These are phyloP conservation scores for Hericium alpestre DNA, from an alignment of 768 basidiomycete genomes.

Conservation along the genomic window DNA sequence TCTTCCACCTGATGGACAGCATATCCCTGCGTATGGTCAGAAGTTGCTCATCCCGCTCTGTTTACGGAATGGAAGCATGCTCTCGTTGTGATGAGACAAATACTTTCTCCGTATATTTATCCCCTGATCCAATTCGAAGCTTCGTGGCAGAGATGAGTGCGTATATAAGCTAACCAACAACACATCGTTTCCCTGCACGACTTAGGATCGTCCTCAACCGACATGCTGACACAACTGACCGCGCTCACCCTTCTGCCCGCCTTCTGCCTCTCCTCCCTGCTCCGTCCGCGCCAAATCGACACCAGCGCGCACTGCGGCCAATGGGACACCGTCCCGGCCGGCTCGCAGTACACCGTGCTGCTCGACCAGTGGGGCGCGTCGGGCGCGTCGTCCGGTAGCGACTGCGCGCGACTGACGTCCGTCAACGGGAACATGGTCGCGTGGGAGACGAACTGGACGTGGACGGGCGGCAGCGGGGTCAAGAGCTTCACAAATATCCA, in stretches of 20 bases:
- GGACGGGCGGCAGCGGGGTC: slow-evolving; percentile 40
- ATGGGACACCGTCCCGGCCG: slow-evolving; percentile 38
- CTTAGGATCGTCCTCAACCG: not conserved
- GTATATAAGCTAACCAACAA: not conserved
- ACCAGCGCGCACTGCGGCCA: slow-evolving; percentile 30
- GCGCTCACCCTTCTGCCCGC: not conserved
- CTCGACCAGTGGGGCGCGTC: slow-evolving; percentile 37
- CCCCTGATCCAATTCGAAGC: not conserved
- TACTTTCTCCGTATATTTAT: not conserved
- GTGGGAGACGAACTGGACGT: slow-evolving; percentile 46
- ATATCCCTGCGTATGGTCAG: not conserved
- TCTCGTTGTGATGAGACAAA: not conserved
- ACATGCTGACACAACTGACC: not conserved
- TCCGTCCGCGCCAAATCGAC: slow-evolving; percentile 9
- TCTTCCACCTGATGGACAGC: not conserved
- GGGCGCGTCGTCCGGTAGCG: slow-evolving; percentile 35
- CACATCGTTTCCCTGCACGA: not conserved
- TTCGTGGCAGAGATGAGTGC: not conserved
- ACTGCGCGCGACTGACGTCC: slow-evolving; percentile 38
- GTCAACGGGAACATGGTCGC: slow-evolving; percentile 30
- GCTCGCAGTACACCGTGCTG: slow-evolving; percentile 34
- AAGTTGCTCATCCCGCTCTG: not conserved
- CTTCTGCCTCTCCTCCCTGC: not conserved
- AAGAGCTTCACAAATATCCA: slow-evolving; percentile 57
- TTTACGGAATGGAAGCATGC: not conserved